Conservation (phyloP, 2,329 filamentous ascomycete genomes). For the Hymenoscyphus repandus region DNA sequence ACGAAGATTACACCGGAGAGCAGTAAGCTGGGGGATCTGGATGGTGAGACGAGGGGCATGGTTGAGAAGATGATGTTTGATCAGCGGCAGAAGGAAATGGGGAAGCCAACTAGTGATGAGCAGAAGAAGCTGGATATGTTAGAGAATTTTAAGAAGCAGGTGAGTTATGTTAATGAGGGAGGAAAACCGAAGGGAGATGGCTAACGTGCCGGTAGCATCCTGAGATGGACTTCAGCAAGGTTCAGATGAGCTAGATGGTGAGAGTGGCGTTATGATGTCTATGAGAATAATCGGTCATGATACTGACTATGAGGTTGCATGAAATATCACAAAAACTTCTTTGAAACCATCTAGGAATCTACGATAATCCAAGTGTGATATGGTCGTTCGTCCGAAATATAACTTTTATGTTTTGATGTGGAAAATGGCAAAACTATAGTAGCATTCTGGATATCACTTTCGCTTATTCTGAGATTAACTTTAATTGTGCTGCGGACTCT, state of each 20-base stretch:
- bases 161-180: not conserved
- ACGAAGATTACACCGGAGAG: conserved; percentile 92
- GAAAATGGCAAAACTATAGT: too few relatives aligned
- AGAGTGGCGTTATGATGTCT: not conserved
- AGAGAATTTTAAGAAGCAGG: conserved; percentile 71
- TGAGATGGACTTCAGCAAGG: conserved; percentile 68
- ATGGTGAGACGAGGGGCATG: conserved; percentile 92
- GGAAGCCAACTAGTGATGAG: conserved; percentile 85
- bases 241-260: conserved; percentile 51
- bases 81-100: conserved; percentile 92
- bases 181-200: conserved; percentile 2
- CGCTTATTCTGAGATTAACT: too few relatives aligned
- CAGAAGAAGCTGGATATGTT: conserved; percentile 91
- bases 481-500: too few relatives aligned
- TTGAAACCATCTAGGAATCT: too few relatives aligned
- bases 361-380: too few relatives aligned
- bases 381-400: too few relatives aligned
- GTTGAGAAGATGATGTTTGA: conserved; percentile 99
- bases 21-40: conserved; percentile 84
- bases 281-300: not conserved
- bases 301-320: not conserved
- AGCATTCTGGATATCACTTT: too few relatives aligned
- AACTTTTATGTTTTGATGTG: too few relatives aligned
- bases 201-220: conserved; percentile 41
- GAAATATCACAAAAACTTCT: too few relatives aligned